phyloP scores from a whole-genome alignment of 305 asterid species.

The Salvia sclarea region DNA sequence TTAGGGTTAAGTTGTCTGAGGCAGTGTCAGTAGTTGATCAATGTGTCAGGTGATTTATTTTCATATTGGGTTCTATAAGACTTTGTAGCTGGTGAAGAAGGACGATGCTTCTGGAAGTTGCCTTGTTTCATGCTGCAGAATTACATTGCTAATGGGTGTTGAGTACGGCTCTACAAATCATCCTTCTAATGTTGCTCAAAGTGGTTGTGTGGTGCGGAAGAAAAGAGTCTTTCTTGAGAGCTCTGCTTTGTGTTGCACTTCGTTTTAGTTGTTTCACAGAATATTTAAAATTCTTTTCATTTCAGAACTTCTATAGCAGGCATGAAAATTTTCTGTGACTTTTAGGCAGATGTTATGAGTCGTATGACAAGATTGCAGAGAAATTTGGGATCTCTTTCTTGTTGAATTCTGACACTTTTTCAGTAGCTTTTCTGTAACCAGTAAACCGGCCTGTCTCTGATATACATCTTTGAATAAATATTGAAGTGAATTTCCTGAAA shows the following conservation, averaged over 20 bases:
- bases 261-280: slow-evolving; percentile 13
- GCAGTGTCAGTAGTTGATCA: slow-evolving; percentile 21
- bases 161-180: background rate
- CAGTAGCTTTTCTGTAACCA: slow-evolving; percentile 1
- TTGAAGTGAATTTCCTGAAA: slow-evolving; percentile 28
- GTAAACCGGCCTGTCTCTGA: slow-evolving; percentile 17
- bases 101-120: background rate
- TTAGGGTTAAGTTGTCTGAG: slow-evolving; percentile 27
- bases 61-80: background rate
- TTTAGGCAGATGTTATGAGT: slow-evolving; percentile 29
- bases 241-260: slow-evolving; percentile 9
- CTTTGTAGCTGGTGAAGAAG: slow-evolving; percentile 9
- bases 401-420: slow-evolving; percentile 19
- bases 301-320: slow-evolving; percentile 13
- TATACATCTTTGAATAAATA: slow-evolving; percentile 14
- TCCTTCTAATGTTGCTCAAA: slow-evolving; percentile 3
- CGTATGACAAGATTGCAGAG: slow-evolving; percentile 25
- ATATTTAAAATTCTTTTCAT: slow-evolving; percentile 15
- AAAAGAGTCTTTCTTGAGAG: slow-evolving; percentile 8
- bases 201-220: slow-evolving; percentile 13
- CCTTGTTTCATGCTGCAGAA: slow-evolving; percentile 6
- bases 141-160: background rate
- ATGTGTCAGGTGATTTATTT: slow-evolving; percentile 1
- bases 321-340: slow-evolving; percentile 6
- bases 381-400: slow-evolving; percentile 12